Base-by-base conservation (phyloP, 2,329 filamentous ascomycete genomes). In the Aaosphaeria arxii region DNA sequence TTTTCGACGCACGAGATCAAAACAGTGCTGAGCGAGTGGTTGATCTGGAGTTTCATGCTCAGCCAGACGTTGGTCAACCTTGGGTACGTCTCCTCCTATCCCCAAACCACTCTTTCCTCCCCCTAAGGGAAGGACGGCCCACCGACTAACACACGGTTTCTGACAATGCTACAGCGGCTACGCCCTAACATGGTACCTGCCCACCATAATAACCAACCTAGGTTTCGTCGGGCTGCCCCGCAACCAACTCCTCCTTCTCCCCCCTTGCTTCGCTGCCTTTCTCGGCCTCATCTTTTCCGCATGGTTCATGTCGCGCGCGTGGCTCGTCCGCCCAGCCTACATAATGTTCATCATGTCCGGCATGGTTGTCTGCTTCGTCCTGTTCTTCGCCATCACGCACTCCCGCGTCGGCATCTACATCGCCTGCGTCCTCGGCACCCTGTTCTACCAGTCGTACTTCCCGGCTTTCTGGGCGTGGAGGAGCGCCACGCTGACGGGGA, bases 211-310 rank as follows among this genome's bases (percentile, higher is more conserved):
- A 6, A 74, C 73, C 0, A 66, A 63, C 33, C 62, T 76, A 1
- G 73, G 73, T 5, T 75, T 76, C 46, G 70, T 69, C 2, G 59
- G 59, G 1, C 59, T 76, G 11, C 74, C 73, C 0, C 59, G 66
- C 24, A 77, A 77, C 49, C 73, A 76, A 46, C 57, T 77, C 5
- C 64, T 76, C 6, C 74, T 75, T 48, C 73, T 77, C n/a, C 73
- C 74, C 0, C 74, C 74, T 1, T 71, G 72, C 5, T 68, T 59
- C 3, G 70, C 68, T 3, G 63, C 67, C 0, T 64, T 74, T 1
- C 36, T 71, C 1, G 64, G 63, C 0, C 66, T 75, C 41, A 65
- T 74, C 5, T 66, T 73, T 44, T 67, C 64, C 0, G 72, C 70
- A 1, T 73, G 72, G 67, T 69, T 75, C 40, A 56, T 70, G 42